Evolutionary conservation across 2,329 filamentous ascomycete genomes (phyloP).

Genomic region (Diaporthe vaccinii): DNA sequence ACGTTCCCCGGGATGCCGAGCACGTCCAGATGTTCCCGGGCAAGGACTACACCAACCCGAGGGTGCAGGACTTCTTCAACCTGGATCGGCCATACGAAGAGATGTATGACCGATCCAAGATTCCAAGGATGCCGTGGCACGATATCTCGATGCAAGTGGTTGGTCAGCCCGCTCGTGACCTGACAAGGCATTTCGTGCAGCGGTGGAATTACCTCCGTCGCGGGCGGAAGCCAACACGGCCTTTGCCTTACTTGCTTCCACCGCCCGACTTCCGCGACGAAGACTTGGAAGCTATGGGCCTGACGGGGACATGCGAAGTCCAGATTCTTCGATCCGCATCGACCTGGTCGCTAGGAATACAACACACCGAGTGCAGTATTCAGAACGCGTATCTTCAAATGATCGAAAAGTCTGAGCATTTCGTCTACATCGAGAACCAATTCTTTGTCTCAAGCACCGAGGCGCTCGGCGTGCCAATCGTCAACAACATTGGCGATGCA

Average conservation of each 20-base stretch:
- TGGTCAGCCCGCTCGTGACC: conserved; percentile 92
- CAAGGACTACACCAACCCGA: conserved; percentile 97
- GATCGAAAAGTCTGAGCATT: conserved; percentile 95
- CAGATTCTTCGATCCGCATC: conserved; percentile 93
- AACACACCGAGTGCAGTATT: conserved; percentile 92
- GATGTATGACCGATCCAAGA: conserved; percentile 93
- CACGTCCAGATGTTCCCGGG: conserved; percentile 97
- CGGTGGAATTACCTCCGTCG: conserved; percentile 97
- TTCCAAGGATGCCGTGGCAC: conserved; percentile 98
- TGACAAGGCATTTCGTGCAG: conserved; percentile 96
- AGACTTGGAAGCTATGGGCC: conserved; percentile 87
- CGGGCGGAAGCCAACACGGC: conserved; percentile 91
- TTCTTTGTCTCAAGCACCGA: conserved; percentile 97
- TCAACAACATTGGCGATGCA: conserved; percentile 95
- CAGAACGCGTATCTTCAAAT: conserved; percentile 95
- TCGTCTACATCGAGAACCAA: conserved; percentile 99
- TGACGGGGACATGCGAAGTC: conserved; percentile 95
- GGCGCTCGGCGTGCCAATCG: conserved; percentile 87
- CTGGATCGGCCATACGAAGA: conserved; percentile 97
- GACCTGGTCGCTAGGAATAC: conserved; percentile 92
- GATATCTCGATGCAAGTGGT: conserved; percentile 98
- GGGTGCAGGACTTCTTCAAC: conserved; percentile 94
- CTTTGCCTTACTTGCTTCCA: conserved; percentile 92
- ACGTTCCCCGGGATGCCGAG: conserved; percentile 87
- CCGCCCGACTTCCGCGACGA: conserved; percentile 90